Conservation (phyloP, 2,329 filamentous ascomycete genomes). For the Cladophialophora psammophila region DNA sequence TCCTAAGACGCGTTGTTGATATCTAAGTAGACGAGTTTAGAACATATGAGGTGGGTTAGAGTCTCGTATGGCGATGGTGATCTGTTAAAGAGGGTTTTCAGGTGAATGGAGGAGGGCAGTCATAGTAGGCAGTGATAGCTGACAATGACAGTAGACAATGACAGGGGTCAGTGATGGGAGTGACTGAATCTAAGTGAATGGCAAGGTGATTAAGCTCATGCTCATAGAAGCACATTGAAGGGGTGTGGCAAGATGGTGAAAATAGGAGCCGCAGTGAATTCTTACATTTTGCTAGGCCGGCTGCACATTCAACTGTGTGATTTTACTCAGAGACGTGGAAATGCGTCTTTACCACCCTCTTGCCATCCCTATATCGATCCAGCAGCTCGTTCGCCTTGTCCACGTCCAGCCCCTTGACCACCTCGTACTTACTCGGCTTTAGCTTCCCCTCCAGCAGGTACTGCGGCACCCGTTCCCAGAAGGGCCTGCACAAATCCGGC, state of each 20-base stretch:
- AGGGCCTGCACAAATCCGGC: conserved; percentile 35
- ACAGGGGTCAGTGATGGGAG: too few species aligned
- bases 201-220: too few species aligned
- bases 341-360: conserved; percentile 44
- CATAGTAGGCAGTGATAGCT: too few species aligned
- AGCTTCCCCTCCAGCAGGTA: conserved; percentile 38
- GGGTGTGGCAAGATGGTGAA: not conserved
- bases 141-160: too few species aligned
- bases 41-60: too few species aligned
- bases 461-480: conserved; percentile 31
- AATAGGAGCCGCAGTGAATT: not conserved
- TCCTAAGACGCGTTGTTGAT: too few species aligned
- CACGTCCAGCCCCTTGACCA: conserved; percentile 46
- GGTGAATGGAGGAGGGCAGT: too few species aligned
- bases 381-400: conserved; percentile 49
- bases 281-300: not conserved
- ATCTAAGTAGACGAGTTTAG: too few species aligned
- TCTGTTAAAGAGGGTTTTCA: too few species aligned
- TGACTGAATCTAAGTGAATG: too few species aligned
- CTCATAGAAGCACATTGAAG: not conserved
- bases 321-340: conserved; percentile 25
- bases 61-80: too few species aligned
- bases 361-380: conserved; percentile 50
- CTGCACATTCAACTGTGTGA: not conserved
- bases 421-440: conserved; percentile 43